These are phyloP conservation scores for Malassezia furfur DNA, from an alignment of 1,284 basidiomycete genomes.

Conservation along the genomic window DNA sequence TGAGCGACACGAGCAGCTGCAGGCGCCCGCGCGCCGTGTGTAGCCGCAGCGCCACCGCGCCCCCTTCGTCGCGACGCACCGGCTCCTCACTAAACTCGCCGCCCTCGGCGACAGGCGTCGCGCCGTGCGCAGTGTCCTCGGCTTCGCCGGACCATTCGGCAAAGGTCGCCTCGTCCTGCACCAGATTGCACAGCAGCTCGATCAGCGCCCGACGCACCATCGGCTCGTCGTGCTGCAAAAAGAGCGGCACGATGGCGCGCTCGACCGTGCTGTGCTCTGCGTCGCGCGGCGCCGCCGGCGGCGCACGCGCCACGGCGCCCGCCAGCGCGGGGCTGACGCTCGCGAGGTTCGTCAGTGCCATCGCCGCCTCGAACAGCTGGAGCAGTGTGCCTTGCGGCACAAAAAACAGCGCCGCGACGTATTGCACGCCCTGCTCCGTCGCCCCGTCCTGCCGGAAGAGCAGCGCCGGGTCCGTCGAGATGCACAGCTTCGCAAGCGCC, in stretches of 20 bases:
- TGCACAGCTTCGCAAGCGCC: constrained; percentile 81
- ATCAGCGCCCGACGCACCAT: constrained; percentile 75
- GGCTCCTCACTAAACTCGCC: not conserved
- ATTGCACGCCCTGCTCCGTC: constrained; percentile 15
- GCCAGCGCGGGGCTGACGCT: constrained; percentile 50
- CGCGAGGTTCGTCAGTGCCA: constrained; percentile 90
- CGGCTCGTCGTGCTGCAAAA: constrained; percentile 67
- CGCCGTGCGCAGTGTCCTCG: not conserved
- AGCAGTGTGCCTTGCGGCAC: constrained; percentile 56
- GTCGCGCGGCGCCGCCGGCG: constrained; percentile 2
- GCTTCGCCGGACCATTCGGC: constrained; percentile 12
- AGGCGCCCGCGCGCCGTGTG: constrained; percentile 10
- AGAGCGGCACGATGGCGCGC: constrained; percentile 51
- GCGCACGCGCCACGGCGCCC: constrained; percentile 47
- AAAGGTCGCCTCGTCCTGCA: constrained; percentile 63
- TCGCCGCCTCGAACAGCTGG: constrained; percentile 80
- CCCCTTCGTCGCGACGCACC: not conserved
- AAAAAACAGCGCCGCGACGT: constrained; percentile 25
- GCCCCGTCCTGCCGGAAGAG: constrained; percentile 59
- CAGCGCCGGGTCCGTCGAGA: constrained; percentile 76
- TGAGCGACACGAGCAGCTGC: constrained; percentile 12
- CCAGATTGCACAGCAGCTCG: constrained; percentile 87
- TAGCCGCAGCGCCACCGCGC: constrained; percentile 2
- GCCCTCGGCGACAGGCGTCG: not conserved
- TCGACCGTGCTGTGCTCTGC: constrained; percentile 13